Evolutionary conservation across 2,329 filamentous ascomycete genomes (phyloP).

Genomic region (Cercospora zeina): DNA sequence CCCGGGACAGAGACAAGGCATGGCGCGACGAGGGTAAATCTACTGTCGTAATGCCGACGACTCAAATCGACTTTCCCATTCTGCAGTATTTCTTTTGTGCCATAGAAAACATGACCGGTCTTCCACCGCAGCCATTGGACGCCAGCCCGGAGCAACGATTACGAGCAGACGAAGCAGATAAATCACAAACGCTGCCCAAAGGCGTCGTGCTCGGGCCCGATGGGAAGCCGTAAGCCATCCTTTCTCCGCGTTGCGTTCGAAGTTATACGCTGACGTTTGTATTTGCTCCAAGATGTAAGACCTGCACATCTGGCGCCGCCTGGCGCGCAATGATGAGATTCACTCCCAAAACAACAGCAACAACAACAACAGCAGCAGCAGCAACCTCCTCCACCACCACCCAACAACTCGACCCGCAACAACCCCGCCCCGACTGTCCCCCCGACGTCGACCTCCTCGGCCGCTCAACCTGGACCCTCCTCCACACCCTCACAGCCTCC

Average conservation of each 20-base stretch:
- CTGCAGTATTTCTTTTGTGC: conserved; percentile 43
- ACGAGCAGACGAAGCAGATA: conserved; percentile 26
- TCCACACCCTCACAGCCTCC: conserved; percentile 85
- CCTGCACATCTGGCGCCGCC: conserved; percentile 63
- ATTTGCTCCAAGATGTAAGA: conserved; percentile 59
- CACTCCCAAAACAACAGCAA: conserved; percentile 30
- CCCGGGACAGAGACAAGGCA: conserved; percentile 2
- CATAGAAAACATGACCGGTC: conserved; percentile 42
- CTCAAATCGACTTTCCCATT: conserved; percentile 42
- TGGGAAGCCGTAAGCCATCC: conserved; percentile 73
- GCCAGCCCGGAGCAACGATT: conserved; percentile 34
- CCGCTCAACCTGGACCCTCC: conserved; percentile 85
- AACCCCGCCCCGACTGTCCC: conserved; percentile 67
- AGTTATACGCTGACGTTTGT: too few relatives aligned
- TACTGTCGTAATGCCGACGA: conserved; percentile 42
- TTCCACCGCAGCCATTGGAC: conserved; percentile 42
- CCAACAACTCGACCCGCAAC: not conserved
- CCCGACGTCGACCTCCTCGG: conserved; percentile 87
- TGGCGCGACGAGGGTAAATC: conserved; percentile 12
- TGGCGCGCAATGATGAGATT: conserved; percentile 58
- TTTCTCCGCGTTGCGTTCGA: too few relatives aligned
- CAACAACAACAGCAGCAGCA: conserved; percentile 38
- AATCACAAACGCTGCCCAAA: conserved; percentile 56
- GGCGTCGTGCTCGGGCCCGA: conserved; percentile 75
- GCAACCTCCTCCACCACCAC: not conserved